Conservation (phyloP, 768 basidiomycete species). For the Amanita muscaria region DNA sequence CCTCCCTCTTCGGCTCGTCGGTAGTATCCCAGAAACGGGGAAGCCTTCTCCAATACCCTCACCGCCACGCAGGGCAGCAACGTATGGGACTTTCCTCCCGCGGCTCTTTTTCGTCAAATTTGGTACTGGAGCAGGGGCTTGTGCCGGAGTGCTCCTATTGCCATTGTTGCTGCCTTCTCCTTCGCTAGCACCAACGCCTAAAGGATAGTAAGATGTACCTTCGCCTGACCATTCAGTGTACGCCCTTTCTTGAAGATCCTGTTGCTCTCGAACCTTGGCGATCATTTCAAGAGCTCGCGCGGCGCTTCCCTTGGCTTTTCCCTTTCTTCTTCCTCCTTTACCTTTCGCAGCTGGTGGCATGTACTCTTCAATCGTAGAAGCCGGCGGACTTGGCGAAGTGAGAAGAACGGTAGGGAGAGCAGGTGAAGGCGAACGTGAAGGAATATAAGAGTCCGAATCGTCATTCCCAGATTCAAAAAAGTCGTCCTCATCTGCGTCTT, state of each 20-base stretch:
- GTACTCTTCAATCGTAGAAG: constrained; percentile 7
- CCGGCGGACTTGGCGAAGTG: constrained; percentile 7
- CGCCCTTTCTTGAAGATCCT: constrained; percentile 4
- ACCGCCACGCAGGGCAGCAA: constrained; percentile 9
- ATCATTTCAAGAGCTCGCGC: constrained; percentile 25
- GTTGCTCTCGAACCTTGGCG: constrained; percentile 14
- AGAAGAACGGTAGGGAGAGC: constrained; percentile 6
- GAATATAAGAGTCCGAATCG: constrained; percentile 23
- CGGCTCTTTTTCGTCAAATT: constrained; percentile 58
- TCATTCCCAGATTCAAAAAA: constrained; percentile 19
- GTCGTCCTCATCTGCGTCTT: constrained; percentile 15
- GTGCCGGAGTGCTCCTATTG: no score
- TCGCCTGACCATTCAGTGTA: background rate
- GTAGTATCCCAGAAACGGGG: background rate
- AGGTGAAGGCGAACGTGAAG: constrained; percentile 20
- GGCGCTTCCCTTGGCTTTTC: constrained; percentile 26
- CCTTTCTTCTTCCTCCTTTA: constrained; percentile 13
- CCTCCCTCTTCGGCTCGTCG: background rate
- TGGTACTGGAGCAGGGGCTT: constrained; percentile 46
- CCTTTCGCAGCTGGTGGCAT: constrained; percentile 12
- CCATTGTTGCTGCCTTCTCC: constrained; percentile 21
- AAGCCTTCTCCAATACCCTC: constrained; percentile 1
- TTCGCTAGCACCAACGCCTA: background rate
- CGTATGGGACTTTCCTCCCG: constrained; percentile 47
- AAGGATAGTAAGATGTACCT: no score